phyloP scores from a whole-genome alignment of 306 rosid genomes.

The Dalbergia cultrata region DNA sequence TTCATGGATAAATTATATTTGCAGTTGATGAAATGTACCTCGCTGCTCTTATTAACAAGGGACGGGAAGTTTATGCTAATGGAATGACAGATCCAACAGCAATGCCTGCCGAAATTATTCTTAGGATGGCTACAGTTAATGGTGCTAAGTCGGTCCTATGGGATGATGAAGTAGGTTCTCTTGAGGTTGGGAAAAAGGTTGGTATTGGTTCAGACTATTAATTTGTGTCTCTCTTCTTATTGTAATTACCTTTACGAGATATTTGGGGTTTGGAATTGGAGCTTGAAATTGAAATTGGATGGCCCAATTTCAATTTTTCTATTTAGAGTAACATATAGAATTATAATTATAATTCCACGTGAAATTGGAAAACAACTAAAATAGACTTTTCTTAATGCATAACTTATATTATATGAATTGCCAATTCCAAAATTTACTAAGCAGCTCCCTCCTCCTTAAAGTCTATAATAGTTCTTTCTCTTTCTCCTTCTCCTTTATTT shows the following conservation, averaged over 20 bases:
- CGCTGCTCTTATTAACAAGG: slow-evolving; percentile 90
- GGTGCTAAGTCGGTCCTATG: slow-evolving; percentile 87
- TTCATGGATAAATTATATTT: slow-evolving; percentile 49
- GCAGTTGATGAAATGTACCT: slow-evolving; percentile 94
- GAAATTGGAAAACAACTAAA: too few species aligned
- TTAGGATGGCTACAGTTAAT: slow-evolving; percentile 75
- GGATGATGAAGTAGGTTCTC: slow-evolving; percentile 87
- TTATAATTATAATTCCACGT: too few species aligned
- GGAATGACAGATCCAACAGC: slow-evolving; percentile 83
- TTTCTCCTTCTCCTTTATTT: too few species aligned
- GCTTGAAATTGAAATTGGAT: too few species aligned
- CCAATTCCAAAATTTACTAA: too few species aligned
- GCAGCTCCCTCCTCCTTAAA: too few species aligned
- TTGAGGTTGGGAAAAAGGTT: slow-evolving; percentile 94
- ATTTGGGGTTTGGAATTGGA: background rate
- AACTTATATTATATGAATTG: too few species aligned
- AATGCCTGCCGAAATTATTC: slow-evolving; percentile 77
- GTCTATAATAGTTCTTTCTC: too few species aligned
- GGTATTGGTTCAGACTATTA: slow-evolving; percentile 39
- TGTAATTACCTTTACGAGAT: slow-evolving; percentile 7
- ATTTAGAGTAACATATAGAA: too few species aligned
- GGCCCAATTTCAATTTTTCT: too few species aligned
- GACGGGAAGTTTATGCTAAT: slow-evolving; percentile 68
- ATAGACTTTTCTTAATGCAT: too few species aligned
- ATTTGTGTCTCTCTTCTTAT: slow-evolving; percentile 10